Evolutionary conservation across 192 early-diverging fungal genomes (phyloP), one percentile per base, ranked within the genome.

Genomic region (Chytriomyces sp.): DNA sequence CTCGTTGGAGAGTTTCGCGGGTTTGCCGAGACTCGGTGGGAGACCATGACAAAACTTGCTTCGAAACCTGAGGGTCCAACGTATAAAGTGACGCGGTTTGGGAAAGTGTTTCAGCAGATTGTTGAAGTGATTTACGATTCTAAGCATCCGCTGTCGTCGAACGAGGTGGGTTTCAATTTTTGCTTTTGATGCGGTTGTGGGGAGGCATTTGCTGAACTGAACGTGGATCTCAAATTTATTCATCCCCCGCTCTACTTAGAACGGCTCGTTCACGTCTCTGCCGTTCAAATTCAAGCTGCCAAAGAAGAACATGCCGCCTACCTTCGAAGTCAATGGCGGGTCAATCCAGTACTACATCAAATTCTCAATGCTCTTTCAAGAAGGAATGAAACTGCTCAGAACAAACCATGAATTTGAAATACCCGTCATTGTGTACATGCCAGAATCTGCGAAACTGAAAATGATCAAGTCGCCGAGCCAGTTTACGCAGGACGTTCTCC

Each of bases 281-380:
- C 76, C 76, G 2, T 77, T 77, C 61, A 77, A 44, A 45, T 70
- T 77, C 62, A 23, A 11, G 9, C 76, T 77, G 1, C 76, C 76
- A n/a, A 60, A 46, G 48, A 70, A 10, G 13, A 59, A 59, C 50
- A n/a, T 77, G 13, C 76, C 76, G 7, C 57, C 76, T 7, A 9
- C 67, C n/a, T 77, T 59, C 66, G 48, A 50, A 44, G 45, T 24
- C 24, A n/a, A 20, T 16, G 57, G 43, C 18, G 47, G 50, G 18
- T 61, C 57, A 8, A 77, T 77, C 28, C 26, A 43, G 26, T 77
- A 77, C 61, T 77, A 60, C 20, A 24, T 77, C 28, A 69, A 71
- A 59, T 11, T 44, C 20, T 24, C 69, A n/a, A 50, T 71, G n/a
- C 44, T 60, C 26, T 77, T 62, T 57, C 76, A 77, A 46, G 67